Base-by-base conservation (phyloP, 164 flowering plant species). In the Amborella trichopoda region DNA sequence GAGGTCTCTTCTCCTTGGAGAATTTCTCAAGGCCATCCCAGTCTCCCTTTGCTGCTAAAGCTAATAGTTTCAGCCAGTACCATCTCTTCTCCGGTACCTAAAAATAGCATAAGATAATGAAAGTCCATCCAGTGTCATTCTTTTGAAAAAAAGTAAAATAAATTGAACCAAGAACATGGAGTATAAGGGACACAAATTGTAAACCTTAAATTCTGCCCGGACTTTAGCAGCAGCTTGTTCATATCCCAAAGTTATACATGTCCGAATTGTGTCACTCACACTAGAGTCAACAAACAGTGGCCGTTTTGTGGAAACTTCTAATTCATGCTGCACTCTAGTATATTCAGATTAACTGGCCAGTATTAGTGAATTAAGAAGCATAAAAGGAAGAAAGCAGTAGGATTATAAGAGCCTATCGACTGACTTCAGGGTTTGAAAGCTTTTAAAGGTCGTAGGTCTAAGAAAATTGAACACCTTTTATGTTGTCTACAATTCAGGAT, bases 11-110 rank as follows among this genome's bases (percentile, higher is more conserved):
- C 70, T 87, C 99, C 70, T 80, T 91, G 2, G 99, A 83, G 44
- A 91, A 91, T 54, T 78, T 91, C 50, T 91, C 99, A 14, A 91
- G 69, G 10, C 88, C 90, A 68, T 76, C 95, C 99, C 99, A 91
- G 53, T 91, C 99, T 71, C 84, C 73, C 33, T 67, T 82, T 39
- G 93, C 78, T 43, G 88, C 96, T 76, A 91, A 64, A 53, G 99
- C 99, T 65, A 84, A 83, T 53, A 75, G 83, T 69, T 91, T 91
- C 50, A 91, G 95, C 99, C 99, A 91, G 61, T 91, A 91, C 96
- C 96, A 91, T 54, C 95, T 70, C 68, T 82, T 91, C 62, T 91
- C 99, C 43, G 96, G 71, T 36, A 91, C 96, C 99, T 87, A 60
- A 39, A 41, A 55, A 42, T 55, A 25, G 25, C 38, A 26, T 28